phyloP scores from a whole-genome alignment of 1,284 basidiomycete genomes.

The Ganoderma meredithae region DNA sequence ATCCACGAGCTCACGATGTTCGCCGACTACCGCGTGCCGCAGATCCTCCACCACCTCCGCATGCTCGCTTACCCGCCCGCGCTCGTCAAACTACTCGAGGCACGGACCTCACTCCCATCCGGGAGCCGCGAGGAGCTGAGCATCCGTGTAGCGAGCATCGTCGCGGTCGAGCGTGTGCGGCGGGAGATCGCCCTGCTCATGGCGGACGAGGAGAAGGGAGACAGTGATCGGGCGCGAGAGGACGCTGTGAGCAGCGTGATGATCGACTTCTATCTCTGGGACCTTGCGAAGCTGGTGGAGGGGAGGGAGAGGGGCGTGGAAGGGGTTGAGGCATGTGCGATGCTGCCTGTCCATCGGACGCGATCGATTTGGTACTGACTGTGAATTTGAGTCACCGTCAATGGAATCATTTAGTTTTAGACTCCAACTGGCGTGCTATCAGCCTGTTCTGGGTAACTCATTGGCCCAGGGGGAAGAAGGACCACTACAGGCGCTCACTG shows the following conservation, averaged over 20 bases:
- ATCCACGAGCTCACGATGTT: slow-evolving; percentile 84
- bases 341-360: slow-evolving; percentile 78
- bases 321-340: slow-evolving; percentile 60
- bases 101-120: slow-evolving; percentile 51
- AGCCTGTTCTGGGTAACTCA: not conserved
- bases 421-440: not conserved
- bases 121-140: slow-evolving; percentile 75
- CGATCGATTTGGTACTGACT: slow-evolving; percentile 82
- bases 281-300: slow-evolving; percentile 81
- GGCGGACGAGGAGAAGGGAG: slow-evolving; percentile 28
- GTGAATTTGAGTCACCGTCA: not conserved
- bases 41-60: slow-evolving; percentile 81
- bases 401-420: not conserved
- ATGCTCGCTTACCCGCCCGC: slow-evolving; percentile 72
- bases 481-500: not conserved
- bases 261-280: slow-evolving; percentile 89
- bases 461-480: not conserved
- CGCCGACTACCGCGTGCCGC: slow-evolving; percentile 87
- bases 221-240: slow-evolving; percentile 26
- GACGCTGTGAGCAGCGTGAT: slow-evolving; percentile 75
- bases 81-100: slow-evolving; percentile 56
- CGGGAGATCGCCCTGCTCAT: slow-evolving; percentile 52
- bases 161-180: slow-evolving; percentile 77
- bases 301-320: slow-evolving; percentile 61
- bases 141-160: slow-evolving; percentile 75